A percentile compares a stretch with the other conserved stretches of the same genome.
Conservation (phyloP, 192 early-diverging fungal species). For the Gonapodya prolifera region DNA sequence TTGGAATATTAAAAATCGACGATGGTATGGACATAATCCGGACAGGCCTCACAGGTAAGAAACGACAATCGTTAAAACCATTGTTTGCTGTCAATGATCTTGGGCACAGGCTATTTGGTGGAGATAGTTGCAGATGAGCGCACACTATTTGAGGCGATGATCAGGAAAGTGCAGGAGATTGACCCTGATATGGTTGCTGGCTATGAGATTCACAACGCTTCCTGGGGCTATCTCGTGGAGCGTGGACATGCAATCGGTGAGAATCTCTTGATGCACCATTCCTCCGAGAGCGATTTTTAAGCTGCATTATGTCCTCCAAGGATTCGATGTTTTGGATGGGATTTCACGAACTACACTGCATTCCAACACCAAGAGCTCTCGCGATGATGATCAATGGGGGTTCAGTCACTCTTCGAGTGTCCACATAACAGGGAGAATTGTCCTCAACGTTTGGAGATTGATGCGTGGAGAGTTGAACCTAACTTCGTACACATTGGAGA, state of each 20-base stretch:
- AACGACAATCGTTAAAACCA: neutral
- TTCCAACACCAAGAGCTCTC: conserved; percentile 2
- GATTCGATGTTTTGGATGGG: conserved; percentile 22
- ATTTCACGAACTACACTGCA: conserved; percentile 31
- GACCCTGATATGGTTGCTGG: conserved; percentile 85
- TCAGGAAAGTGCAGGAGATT: conserved; percentile 32
- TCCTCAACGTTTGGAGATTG: conserved; percentile 81
- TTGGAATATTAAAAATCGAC: neutral
- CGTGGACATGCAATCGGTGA: conserved; percentile 25
- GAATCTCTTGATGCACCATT: conserved; percentile 3
- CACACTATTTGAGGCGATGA: conserved; percentile 39
- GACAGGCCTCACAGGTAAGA: conserved; percentile 1
- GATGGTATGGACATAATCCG: neutral
- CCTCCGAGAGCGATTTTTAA: conserved; percentile 5
- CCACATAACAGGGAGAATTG: conserved; percentile 57
- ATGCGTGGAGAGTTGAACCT: conserved; percentile 65
- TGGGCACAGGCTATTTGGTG: neutral
- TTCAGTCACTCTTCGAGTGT: conserved; percentile 48
- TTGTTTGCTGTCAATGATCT: neutral
- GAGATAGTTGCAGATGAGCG: conserved; percentile 26
- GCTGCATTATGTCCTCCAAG: neutral
- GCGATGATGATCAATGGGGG: conserved; percentile 32
- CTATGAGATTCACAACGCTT: conserved; percentile 70
- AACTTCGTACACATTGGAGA: conserved; percentile 69
- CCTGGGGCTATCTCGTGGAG: conserved; percentile 83